Percentiles rank a stretch among this genome's conserved stretches.
Conservation (phyloP, 2,329 filamentous ascomycete genomes). For the Periconia digitata region DNA sequence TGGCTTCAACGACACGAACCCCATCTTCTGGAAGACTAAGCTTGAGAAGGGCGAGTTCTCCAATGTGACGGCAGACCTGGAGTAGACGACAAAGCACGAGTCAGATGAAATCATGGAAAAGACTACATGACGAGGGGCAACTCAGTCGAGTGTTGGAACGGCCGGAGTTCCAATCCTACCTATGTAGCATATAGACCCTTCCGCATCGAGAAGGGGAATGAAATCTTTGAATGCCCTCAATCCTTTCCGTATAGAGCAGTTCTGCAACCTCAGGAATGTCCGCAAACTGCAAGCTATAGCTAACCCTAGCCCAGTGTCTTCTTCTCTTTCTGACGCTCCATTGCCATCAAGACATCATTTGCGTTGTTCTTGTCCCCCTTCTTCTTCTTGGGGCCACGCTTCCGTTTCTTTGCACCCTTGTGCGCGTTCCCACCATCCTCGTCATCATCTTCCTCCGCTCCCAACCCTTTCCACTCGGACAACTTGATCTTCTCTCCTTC, state of each 20-base stretch:
- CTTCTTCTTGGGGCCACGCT: slow-evolving; percentile 72
- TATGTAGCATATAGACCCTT: slow-evolving; percentile 15
- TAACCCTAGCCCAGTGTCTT: slow-evolving; percentile 19
- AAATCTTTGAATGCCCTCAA: background rate
- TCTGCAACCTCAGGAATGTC: too few species aligned
- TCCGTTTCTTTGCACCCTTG: slow-evolving; percentile 62
- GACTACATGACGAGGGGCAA: too few species aligned
- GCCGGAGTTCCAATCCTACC: slow-evolving; percentile 14
- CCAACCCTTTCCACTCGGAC: slow-evolving; percentile 61
- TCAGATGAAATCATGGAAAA: background rate
- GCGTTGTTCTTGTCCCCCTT: slow-evolving; percentile 79
- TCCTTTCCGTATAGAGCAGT: background rate
- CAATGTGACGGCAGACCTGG: slow-evolving; percentile 81
- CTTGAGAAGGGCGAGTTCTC: slow-evolving; percentile 97
- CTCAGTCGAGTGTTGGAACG: background rate
- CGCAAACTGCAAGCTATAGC: background rate
- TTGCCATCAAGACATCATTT: slow-evolving; percentile 75
- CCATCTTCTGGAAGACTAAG: slow-evolving; percentile 99
- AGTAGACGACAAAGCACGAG: slow-evolving; percentile 43
- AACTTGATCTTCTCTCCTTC: slow-evolving; percentile 63
- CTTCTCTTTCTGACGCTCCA: slow-evolving; percentile 63
- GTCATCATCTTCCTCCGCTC: slow-evolving; percentile 54
- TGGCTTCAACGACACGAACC: slow-evolving; percentile 96
- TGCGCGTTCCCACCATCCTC: slow-evolving; percentile 47
- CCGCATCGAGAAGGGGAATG: background rate